phyloP scores from a whole-genome alignment of 176 grass and related monocot genomes.

The Ampelocalamus luodianensis region DNA sequence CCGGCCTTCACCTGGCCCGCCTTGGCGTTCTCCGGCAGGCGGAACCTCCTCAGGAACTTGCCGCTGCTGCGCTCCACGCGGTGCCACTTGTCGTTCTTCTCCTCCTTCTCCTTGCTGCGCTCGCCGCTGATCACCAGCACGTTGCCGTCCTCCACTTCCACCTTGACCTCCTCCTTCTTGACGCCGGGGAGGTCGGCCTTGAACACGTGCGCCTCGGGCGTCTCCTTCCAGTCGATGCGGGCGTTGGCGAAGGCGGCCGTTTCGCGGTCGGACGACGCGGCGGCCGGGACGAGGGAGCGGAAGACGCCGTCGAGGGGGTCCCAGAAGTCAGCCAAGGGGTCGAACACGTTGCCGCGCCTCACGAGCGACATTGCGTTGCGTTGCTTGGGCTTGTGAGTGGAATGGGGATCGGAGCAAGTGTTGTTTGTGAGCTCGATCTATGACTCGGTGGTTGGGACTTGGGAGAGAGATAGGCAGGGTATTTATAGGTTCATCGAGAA shows the following conservation, averaged over 20 bases:
- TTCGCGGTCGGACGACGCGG: neutral
- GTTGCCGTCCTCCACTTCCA: conserved; percentile 55
- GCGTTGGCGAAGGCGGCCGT: conserved; percentile 28
- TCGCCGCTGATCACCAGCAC: conserved; percentile 56
- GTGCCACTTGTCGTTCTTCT: conserved; percentile 67
- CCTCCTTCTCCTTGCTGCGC: conserved; percentile 56
- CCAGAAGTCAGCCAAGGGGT: conserved; percentile 48
- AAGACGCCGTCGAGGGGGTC: conserved; percentile 44
- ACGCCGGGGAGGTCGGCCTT: conserved; percentile 62
- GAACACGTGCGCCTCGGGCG: conserved; percentile 53
- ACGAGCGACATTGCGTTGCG: conserved; percentile 37
- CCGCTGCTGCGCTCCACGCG: conserved; percentile 66
- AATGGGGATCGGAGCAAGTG: too few relatives aligned
- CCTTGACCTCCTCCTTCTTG: conserved; percentile 59
- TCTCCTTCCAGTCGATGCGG: conserved; percentile 61
- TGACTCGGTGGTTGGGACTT: too few relatives aligned
- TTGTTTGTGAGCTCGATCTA: too few relatives aligned
- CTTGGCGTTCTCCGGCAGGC: conserved; percentile 59
- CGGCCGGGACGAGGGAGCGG: conserved; percentile 31
- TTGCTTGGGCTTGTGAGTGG: neutral
- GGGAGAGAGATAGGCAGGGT: too few relatives aligned
- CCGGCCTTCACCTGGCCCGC: conserved; percentile 52
- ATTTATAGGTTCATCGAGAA: too few relatives aligned
- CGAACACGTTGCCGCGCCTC: conserved; percentile 54
- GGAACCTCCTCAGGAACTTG: conserved; percentile 45